Conservation (phyloP, 495 filamentous ascomycete genomes). For the Massariosphaeria phaeospora region DNA sequence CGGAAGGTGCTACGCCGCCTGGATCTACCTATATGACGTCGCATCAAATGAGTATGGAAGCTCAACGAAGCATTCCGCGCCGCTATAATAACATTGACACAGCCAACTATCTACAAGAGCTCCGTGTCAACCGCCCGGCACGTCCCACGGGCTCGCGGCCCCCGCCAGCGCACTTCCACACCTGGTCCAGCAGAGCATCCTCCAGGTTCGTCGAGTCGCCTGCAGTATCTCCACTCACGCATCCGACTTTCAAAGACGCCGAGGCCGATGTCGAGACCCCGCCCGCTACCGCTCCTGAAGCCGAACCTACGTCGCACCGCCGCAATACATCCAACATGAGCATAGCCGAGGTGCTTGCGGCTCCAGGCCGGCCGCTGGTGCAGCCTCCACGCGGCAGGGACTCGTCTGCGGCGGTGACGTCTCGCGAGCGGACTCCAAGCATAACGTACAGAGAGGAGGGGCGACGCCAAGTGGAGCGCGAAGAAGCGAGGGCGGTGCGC, state of each 20-base stretch:
- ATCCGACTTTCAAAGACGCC: slow-evolving; percentile 22
- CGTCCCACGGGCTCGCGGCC: slow-evolving; percentile 43
- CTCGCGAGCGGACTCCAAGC: slow-evolving; percentile 18
- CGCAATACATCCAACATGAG: slow-evolving; percentile 30
- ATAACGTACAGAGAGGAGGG: slow-evolving; percentile 73
- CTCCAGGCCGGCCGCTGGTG: slow-evolving; percentile 22
- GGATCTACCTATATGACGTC: slow-evolving; percentile 78
- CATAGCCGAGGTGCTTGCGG: slow-evolving; percentile 24
- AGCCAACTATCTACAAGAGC: slow-evolving; percentile 74
- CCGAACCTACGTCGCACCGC: slow-evolving; percentile 11
- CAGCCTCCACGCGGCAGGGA: slow-evolving; percentile 25
- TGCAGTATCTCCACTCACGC: slow-evolving; percentile 23
- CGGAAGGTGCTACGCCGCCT: slow-evolving; percentile 44
- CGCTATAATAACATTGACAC: slow-evolving; percentile 33
- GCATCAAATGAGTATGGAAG: slow-evolving; percentile 73
- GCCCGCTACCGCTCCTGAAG: neutral
- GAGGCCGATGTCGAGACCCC: slow-evolving; percentile 15
- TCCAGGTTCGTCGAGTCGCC: slow-evolving; percentile 22
- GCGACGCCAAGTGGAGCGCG: slow-evolving; percentile 79
- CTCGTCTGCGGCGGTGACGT: slow-evolving; percentile 5
- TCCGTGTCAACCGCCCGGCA: slow-evolving; percentile 71
- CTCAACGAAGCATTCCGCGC: slow-evolving; percentile 33
- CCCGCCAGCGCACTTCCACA: slow-evolving; percentile 59
- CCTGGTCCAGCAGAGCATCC: slow-evolving; percentile 60
- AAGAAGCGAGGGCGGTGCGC: slow-evolving; percentile 71